Evolutionary conservation across 768 basidiomycete genomes (phyloP), one percentile per base, ranked within the genome.

Genomic region (Leucogyrophana mollusca): DNA sequence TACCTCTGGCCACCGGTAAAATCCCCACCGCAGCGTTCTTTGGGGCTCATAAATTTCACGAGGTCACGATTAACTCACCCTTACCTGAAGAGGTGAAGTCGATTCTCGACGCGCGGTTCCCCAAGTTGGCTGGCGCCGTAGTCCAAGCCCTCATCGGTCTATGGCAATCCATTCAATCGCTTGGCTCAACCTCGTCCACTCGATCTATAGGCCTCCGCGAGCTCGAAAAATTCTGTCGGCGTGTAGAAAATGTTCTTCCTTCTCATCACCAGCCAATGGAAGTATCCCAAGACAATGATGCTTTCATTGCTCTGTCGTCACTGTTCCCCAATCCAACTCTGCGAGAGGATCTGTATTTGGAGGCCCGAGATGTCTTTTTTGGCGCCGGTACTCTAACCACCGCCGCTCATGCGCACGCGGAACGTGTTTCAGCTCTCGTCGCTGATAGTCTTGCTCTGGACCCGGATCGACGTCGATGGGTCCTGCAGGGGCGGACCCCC

Each of bases 321-420:
- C 56, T 85, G 36, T 82, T 92, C 55, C 71, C 85, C 4, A 90
- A 92, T 58, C 81, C 86, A 4, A 67, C 77, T 0, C 60, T 94
- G 2, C 83, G 93, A 34, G 94, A 98, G 64, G 91, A 94, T 43
- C 81, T 97, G 23, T 94, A 85, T 56, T 72, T 91, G 34, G 90
- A 94, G 59, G 90, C 90, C 0, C 77, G 87, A 16, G 96, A 98
- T 61, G 80, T 95, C 18, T 97, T 99, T 69, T 91, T 96, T 53
- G 90, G 91, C 30, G 76, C 82, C 20, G 79, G 81, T 13, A 65
- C 71, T 4, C 71, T 76, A 40, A 84, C 82, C 2, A 52, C 74
- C 1, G 62, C 78, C 8, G 76, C 80, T 37, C 78, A 69, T 40
- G 65, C 70, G 4, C 78, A 83, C 52, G 51, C 69, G 13, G 71